Conservation (phyloP, 2,329 filamentous ascomycete genomes). For the Zalaria obscura region DNA sequence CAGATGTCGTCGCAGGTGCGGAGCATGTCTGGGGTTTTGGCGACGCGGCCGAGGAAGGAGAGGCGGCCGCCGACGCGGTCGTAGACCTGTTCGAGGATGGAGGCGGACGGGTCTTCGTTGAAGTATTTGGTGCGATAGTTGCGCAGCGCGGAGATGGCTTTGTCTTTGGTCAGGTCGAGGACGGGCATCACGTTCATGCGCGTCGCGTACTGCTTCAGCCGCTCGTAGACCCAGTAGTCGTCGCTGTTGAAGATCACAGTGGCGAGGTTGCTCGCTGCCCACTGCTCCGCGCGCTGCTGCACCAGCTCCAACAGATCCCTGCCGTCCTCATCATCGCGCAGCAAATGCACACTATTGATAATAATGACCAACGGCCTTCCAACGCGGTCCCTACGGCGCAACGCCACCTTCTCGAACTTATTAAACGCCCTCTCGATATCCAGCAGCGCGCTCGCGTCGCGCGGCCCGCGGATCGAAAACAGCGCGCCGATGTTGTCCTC, state of each 20-base stretch:
- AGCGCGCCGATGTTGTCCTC: conserved; percentile 96
- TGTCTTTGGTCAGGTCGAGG: conserved; percentile 62
- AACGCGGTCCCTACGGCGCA: conserved; percentile 48
- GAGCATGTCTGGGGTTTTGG: conserved; percentile 73
- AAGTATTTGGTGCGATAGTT: conserved; percentile 74
- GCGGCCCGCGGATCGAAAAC: conserved; percentile 84
- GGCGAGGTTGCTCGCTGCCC: conserved; percentile 82
- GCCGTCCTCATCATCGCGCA: conserved; percentile 87
- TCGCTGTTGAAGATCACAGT: conserved; percentile 93
- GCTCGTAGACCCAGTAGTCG: conserved; percentile 97
- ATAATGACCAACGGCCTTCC: conserved; percentile 74
- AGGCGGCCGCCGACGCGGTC: conserved; percentile 75
- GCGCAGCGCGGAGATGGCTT: conserved; percentile 62
- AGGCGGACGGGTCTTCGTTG: conserved; percentile 39
- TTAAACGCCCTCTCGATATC: conserved; percentile 96
- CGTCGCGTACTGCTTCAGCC: conserved; percentile 80
- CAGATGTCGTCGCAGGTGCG: conserved; percentile 60
- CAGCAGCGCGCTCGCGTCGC: conserved; percentile 80
- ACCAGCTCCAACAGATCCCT: conserved; percentile 84
- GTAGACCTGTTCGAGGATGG: conserved; percentile 64
- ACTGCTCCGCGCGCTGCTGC: conserved; percentile 90
- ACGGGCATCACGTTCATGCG: conserved; percentile 90
- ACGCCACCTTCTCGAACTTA: conserved; percentile 90
- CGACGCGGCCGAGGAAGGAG: conserved; percentile 77
- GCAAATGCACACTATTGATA: conserved; percentile 83